phyloP scores from a whole-genome alignment of 352 stramenopile genomes.

The Pythium chondricola region DNA sequence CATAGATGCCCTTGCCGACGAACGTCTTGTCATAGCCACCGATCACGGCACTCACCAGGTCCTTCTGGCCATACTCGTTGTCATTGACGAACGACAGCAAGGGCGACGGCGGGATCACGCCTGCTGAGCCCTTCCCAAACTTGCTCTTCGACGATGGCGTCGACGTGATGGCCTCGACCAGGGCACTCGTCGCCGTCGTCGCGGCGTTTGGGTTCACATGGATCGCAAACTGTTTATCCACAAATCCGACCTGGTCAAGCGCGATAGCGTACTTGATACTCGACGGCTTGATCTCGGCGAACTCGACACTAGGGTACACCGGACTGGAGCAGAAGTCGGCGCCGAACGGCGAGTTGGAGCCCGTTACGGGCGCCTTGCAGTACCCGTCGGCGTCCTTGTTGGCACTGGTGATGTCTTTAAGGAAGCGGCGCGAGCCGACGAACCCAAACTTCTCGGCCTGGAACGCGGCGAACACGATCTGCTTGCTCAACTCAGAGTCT shows the following conservation, averaged over 20 bases:
- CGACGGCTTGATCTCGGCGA: constrained; percentile 43
- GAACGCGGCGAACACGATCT: constrained; percentile 79
- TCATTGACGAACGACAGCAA: constrained; percentile 73
- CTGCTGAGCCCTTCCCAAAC: constrained; percentile 28
- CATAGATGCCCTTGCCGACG: constrained; percentile 38
- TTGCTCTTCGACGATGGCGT: constrained; percentile 35
- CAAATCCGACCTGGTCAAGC: constrained; percentile 67
- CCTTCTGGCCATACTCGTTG: constrained; percentile 48
- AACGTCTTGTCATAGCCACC: constrained; percentile 62
- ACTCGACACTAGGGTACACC: constrained; percentile 58
- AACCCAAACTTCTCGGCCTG: constrained; percentile 80
- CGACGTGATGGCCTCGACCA: constrained; percentile 45
- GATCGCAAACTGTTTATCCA: constrained; percentile 54
- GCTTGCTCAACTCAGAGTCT: constrained; percentile 56
- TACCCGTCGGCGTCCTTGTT: constrained; percentile 34
- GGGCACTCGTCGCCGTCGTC: constrained; percentile 26
- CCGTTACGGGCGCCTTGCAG: constrained; percentile 40
- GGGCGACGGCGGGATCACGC: constrained; percentile 51
- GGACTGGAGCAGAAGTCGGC: constrained; percentile 61
- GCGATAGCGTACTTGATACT: constrained; percentile 69
- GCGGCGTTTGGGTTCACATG: constrained; percentile 56
- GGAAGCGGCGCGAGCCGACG: constrained; percentile 72
- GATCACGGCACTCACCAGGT: constrained; percentile 59
- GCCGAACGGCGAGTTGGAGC: constrained; percentile 47
- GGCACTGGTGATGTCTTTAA: constrained; percentile 56